A percentile compares a stretch with the other conserved stretches of the same genome.
Evolutionary conservation across 2,329 filamentous ascomycete species (phyloP).

Genomic region (Ophiostoma tasmaniense): DNA sequence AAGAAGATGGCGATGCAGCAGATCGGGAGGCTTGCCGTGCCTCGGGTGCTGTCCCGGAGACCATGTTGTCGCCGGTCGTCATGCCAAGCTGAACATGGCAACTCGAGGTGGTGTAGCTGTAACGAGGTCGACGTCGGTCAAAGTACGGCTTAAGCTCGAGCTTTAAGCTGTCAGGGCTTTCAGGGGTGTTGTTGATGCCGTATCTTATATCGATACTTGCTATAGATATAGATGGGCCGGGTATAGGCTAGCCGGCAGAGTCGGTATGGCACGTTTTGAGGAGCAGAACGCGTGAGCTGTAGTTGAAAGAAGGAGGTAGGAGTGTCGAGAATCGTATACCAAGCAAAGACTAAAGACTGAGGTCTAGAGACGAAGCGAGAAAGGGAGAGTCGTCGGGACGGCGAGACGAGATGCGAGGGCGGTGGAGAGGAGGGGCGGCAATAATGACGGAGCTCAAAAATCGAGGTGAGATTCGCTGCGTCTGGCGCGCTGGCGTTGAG

Average conservation of each 20-base stretch:
- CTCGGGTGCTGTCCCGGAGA: neutral
- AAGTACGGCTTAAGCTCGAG: neutral
- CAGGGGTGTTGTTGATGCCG: neutral
- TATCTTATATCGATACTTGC: no score
- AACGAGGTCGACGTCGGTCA: neutral
- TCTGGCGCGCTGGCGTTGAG: neutral
- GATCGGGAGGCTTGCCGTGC: neutral
- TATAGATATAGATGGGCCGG: neutral
- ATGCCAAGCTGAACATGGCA: constrained; percentile 17
- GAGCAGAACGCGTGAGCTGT: neutral
- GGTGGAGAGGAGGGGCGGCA: constrained; percentile 5
- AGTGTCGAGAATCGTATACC: neutral
- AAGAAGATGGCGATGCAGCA: neutral
- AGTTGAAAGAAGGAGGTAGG: no score
- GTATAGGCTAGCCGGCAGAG: neutral
- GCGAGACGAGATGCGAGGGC: neutral
- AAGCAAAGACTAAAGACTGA: neutral
- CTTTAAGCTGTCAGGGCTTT: neutral
- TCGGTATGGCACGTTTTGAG: neutral
- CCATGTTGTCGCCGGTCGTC: constrained; percentile 18
- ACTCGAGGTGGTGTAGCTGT: neutral
- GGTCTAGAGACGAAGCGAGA: no score
- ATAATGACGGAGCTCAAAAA: constrained; percentile 6
- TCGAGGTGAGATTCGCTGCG: neutral
- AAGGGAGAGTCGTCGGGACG: neutral